phyloP scores from a whole-genome alignment of 495 filamentous ascomycete species.

The Astrocystis sublimbata region DNA sequence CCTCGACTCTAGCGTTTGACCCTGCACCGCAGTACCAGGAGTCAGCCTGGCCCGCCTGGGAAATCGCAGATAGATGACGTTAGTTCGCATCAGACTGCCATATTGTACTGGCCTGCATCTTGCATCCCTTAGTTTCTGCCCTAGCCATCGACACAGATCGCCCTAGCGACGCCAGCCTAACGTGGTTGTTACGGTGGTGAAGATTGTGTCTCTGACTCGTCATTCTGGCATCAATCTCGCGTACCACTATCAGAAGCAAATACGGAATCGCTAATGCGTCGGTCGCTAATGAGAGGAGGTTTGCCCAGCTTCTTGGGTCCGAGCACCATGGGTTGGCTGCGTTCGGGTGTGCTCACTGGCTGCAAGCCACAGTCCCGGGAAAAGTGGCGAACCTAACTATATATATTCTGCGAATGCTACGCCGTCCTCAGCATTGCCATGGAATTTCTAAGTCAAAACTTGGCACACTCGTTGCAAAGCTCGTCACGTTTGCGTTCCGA shows the following conservation, averaged over 20 bases:
- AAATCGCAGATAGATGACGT: constrained; percentile 5
- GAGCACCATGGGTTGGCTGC: not conserved
- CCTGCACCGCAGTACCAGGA: too few species aligned
- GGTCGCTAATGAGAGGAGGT: constrained; percentile 6
- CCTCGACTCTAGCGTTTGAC: not conserved
- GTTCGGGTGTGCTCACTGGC: not conserved
- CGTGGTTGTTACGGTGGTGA: not conserved
- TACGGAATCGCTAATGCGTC: constrained; percentile 1
- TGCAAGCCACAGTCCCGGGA: constrained; percentile 1
- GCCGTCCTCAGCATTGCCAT: not conserved
- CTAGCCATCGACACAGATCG: not conserved
- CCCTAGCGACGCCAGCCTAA: not conserved
- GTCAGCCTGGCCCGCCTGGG: too few species aligned
- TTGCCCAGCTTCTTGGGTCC: not conserved
- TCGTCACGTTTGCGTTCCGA: not conserved
- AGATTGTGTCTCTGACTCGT: not conserved
- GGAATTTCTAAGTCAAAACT: not conserved
- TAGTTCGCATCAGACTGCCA: not conserved
- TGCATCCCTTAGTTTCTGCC: not conserved
- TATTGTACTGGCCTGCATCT: not conserved
- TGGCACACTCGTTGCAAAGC: not conserved
- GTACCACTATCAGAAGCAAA: not conserved
- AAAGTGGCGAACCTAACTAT: not conserved
- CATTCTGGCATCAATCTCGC: constrained; percentile 6
- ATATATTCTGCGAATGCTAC: not conserved